phyloP scores from a whole-genome alignment of 2,329 filamentous ascomycete species.

The Lecanosticta acicola region DNA sequence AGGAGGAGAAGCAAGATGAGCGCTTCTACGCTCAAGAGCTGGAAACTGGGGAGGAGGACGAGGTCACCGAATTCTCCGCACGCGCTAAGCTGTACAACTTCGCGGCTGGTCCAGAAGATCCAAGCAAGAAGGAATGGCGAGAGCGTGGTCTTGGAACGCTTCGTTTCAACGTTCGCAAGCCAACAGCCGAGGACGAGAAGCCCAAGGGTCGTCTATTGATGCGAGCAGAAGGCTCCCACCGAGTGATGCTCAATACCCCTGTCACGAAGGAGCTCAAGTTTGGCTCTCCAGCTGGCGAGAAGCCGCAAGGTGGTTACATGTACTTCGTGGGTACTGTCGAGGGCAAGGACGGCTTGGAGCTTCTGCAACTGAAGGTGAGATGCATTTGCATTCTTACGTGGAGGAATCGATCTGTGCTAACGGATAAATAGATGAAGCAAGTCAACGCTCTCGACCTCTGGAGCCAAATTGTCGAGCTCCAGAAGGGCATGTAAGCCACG shows the following conservation, averaged over 20 bases:
- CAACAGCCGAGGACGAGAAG: slow-evolving; percentile 44
- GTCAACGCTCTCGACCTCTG: slow-evolving; percentile 44
- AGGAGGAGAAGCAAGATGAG: slow-evolving; percentile 61
- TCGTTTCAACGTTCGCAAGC: slow-evolving; percentile 68
- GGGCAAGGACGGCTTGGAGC: slow-evolving; percentile 46
- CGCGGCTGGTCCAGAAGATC: slow-evolving; percentile 49
- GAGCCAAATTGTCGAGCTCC: slow-evolving; percentile 38
- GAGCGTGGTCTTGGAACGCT: slow-evolving; percentile 80
- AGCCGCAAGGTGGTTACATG: slow-evolving; percentile 65
- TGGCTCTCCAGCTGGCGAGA: slow-evolving; percentile 56
- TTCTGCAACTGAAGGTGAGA: slow-evolving; percentile 53
- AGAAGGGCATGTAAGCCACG: slow-evolving; percentile 33
- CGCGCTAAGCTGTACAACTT: slow-evolving; percentile 83
- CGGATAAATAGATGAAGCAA: slow-evolving; percentile 35
- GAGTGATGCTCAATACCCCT: slow-evolving; percentile 79
- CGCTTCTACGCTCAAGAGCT: slow-evolving; percentile 59
- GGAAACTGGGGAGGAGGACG: slow-evolving; percentile 81
- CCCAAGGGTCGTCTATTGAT: slow-evolving; percentile 69
- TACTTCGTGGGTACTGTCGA: slow-evolving; percentile 57
- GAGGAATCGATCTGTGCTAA: slow-evolving; percentile 7
- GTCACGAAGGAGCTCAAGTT: slow-evolving; percentile 75
- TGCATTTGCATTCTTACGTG: slow-evolving; percentile 16
- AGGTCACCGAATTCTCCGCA: slow-evolving; percentile 67
- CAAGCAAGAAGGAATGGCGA: slow-evolving; percentile 64
- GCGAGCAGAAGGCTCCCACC: slow-evolving; percentile 82